A percentile compares a stretch with the other conserved stretches of the same genome.
Evolutionary conservation across 805 yeast genomes (phyloP).

Genomic region (Pichia paraexigua): DNA sequence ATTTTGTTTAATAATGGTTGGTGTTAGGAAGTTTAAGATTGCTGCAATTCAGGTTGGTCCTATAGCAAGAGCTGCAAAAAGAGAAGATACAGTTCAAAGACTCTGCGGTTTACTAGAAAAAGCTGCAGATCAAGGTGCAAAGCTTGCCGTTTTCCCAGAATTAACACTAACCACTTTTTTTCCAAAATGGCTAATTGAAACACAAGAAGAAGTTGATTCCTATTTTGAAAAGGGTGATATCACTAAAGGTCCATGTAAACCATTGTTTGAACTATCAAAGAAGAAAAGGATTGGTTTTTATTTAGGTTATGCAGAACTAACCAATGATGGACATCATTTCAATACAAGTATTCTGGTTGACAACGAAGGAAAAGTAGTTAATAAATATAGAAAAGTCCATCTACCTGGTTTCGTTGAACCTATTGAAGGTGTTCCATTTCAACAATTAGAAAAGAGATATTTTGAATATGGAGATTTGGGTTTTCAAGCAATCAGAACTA

Average conservation of each 20-base stretch:
- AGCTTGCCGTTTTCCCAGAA: conserved; percentile 31
- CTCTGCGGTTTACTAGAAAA: conserved; percentile 24
- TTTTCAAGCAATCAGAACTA: conserved; percentile 28
- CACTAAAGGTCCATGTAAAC: conserved; percentile 20
- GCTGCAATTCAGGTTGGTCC: conserved; percentile 32
- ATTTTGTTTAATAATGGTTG: background rate
- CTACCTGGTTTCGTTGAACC: conserved; percentile 33
- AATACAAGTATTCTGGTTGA: conserved; percentile 30
- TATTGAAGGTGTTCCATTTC: conserved; percentile 24
- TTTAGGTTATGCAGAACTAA: conserved; percentile 33
- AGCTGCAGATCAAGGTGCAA: conserved; percentile 27
- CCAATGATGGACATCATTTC: conserved; percentile 31
- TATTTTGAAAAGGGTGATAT: conserved; percentile 33
- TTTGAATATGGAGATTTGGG: conserved; percentile 32
- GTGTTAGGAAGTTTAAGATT: conserved; percentile 15
- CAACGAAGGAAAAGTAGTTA: conserved; percentile 24
- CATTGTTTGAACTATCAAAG: conserved; percentile 32
- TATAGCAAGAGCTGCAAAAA: conserved; percentile 25
- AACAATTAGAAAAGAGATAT: conserved; percentile 33
- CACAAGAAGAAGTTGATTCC: conserved; percentile 29
- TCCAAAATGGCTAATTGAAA: conserved; percentile 30
- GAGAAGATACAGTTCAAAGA: conserved; percentile 26
- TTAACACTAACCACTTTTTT: conserved; percentile 31
- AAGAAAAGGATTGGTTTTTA: conserved; percentile 24
- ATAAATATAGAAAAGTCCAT: conserved; percentile 32